Evolutionary conservation across 2,329 filamentous ascomycete genomes (phyloP), one percentile per base, ranked within the genome.

Genomic region (Graphilbum ipis-grandicollis): DNA sequence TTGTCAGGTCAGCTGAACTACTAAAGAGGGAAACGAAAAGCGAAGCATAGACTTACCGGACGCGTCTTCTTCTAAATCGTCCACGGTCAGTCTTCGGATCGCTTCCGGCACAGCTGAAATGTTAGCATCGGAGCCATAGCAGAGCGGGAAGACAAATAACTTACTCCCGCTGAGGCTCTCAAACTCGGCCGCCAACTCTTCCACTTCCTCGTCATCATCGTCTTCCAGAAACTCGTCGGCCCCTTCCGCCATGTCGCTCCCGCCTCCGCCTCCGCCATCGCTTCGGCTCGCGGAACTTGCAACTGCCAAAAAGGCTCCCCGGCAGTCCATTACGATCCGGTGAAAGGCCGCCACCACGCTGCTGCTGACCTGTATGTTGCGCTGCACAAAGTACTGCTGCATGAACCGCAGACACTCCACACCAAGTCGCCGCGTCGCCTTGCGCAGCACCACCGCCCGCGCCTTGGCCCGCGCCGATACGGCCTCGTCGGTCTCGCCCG

Each of bases 41-140:
- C n/a, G n/a, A n/a, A n/a, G n/a, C 13, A 4, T 5, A 19, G 18
- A 65, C 67, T 56, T 67, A 71, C 69, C 68, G 45, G 68, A 71
- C 45, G 56, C 67, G 37, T 73, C 69, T 36, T 73, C 68, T 42
- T 73, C 69, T 38, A 68, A 48, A 41, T 71, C 65, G 34, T 73
- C 68, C 14, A 71, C 60, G 31, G 68, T 57, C n/a, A 78, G 53
- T 34, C 56, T 57, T 28, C 58, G 59, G 47, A 81, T 60, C n/a
- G 56, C 48, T 13, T 62, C 59, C 12, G 65, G 41, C 4, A 70
- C 56, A 29, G 36, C 61, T 64, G 35, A 28, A 2, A 18, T 18
- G 37, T 23, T 28, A 40, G 31, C 19, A 29, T 14, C 28, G 6
- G 9, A n/a, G 5, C 8, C 8, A 30, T 9, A n/a, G 14, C 12